phyloP scores from a whole-genome alignment of 768 basidiomycete species.

The Pleurotus platypus region DNA sequence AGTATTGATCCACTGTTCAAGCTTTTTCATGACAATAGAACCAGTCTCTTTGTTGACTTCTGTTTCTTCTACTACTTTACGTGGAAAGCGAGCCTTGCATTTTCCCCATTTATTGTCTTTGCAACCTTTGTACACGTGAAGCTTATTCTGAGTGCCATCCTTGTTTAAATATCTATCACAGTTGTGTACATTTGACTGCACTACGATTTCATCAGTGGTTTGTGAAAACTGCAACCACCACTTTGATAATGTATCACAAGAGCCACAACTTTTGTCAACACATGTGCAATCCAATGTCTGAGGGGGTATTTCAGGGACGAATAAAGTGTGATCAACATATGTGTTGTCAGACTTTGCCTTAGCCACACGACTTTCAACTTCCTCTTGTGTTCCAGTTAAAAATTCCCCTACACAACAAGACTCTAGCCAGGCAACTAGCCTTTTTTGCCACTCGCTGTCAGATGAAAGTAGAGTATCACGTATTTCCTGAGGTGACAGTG shows the following conservation, averaged over 20 bases:
- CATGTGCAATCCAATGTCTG: constrained; percentile 8
- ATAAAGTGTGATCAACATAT: constrained; percentile 19
- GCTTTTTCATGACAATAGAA: constrained; percentile 15
- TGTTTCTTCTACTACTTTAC: constrained; percentile 12
- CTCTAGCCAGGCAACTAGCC: constrained; percentile 21
- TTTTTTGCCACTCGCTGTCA: background rate
- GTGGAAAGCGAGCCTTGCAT: constrained; percentile 31
- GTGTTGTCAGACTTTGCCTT: background rate
- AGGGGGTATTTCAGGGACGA: constrained; percentile 18
- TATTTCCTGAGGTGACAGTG: constrained; percentile 25
- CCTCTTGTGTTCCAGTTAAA: constrained; percentile 18
- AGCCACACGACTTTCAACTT: constrained; percentile 11
- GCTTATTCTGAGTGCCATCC: constrained; percentile 6
- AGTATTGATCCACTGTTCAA: constrained; percentile 22
- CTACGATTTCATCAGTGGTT: constrained; percentile 22
- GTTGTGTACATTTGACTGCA: background rate
- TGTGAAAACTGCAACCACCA: constrained; percentile 19
- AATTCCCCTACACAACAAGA: constrained; percentile 23
- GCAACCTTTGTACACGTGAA: constrained; percentile 15
- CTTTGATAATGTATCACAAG: background rate
- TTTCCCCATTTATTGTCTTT: constrained; percentile 20
- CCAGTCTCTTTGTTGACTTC: constrained; percentile 9
- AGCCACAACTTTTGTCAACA: constrained; percentile 1
- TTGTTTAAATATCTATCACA: background rate
- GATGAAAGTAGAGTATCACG: constrained; percentile 15